phyloP scores from a whole-genome alignment of 2,329 filamentous ascomycete genomes.

The Venturia nashicola region DNA sequence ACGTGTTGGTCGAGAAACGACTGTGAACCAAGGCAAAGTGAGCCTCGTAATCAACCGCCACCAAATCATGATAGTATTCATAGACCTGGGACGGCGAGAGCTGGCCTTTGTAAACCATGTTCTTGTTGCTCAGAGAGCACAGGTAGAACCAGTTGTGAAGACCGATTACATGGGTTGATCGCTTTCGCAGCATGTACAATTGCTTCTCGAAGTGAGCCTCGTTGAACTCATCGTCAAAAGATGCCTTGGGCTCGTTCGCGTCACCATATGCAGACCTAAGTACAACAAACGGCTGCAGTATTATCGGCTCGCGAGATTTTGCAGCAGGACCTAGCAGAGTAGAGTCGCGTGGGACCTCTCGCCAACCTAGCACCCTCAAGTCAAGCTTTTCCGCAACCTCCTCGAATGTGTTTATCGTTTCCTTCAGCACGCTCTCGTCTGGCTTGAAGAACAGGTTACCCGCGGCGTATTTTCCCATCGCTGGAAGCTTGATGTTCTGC shows the following conservation, averaged over 20 bases:
- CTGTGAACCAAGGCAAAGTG: slow-evolving; percentile 96
- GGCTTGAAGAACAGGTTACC: slow-evolving; percentile 99
- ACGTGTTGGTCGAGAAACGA: slow-evolving; percentile 96
- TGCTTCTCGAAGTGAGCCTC: slow-evolving; percentile 81
- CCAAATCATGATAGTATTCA: slow-evolving; percentile 93
- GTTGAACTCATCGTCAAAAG: slow-evolving; percentile 71
- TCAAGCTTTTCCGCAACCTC: slow-evolving; percentile 80
- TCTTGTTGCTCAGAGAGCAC: slow-evolving; percentile 92
- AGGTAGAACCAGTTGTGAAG: slow-evolving; percentile 98
- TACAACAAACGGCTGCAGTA: slow-evolving; percentile 91
- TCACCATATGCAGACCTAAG: slow-evolving; percentile 72
- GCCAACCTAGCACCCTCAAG: slow-evolving; percentile 87
- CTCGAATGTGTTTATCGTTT: slow-evolving; percentile 88
- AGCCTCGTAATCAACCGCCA: slow-evolving; percentile 93
- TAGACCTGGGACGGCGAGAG: slow-evolving; percentile 91
- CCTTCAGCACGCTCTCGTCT: slow-evolving; percentile 75
- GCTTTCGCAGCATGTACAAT: slow-evolving; percentile 88
- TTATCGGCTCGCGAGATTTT: slow-evolving; percentile 84
- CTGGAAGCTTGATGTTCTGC: slow-evolving; percentile 75
- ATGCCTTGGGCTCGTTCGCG: slow-evolving; percentile 64
- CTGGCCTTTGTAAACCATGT: slow-evolving; percentile 98
- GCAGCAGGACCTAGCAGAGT: slow-evolving; percentile 86
- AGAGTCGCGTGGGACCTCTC: slow-evolving; percentile 88
- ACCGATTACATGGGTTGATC: slow-evolving; percentile 85
- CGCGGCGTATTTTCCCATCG: slow-evolving; percentile 85